Percentiles rank a stretch among this genome's conserved stretches.
phyloP scores from a whole-genome alignment of 2,329 filamentous ascomycete species.

The Cladosporium sp. region DNA sequence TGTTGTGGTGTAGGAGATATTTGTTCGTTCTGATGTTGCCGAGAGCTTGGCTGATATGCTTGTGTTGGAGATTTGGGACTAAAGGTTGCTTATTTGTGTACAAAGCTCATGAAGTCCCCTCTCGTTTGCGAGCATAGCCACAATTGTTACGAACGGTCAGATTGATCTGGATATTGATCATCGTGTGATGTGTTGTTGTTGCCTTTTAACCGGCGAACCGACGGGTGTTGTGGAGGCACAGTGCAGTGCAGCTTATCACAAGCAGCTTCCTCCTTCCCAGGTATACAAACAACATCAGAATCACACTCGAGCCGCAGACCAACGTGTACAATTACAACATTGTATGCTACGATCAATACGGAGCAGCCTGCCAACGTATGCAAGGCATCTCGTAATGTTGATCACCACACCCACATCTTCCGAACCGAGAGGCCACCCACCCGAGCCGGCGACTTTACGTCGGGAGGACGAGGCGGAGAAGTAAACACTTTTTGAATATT shows the following conservation, averaged over 20 bases:
- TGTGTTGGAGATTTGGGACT: not conserved
- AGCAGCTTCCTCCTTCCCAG: not conserved
- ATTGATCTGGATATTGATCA: not conserved
- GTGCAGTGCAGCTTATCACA: no score
- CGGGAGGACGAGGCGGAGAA: no score
- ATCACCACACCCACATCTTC: not conserved
- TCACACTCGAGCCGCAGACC: no score
- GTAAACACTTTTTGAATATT: no score
- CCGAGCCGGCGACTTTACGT: no score
- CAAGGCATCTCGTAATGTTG: no score
- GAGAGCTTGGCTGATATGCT: not conserved
- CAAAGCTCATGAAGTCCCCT: not conserved
- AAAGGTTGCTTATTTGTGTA: not conserved
- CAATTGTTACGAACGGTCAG: not conserved
- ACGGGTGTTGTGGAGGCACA: not conserved
- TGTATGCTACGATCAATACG: no score
- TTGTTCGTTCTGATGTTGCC: not conserved
- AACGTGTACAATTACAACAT: no score
- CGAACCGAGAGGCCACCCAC: no score
- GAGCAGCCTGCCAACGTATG: no score
- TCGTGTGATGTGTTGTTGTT: not conserved
- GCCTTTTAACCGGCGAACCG: not conserved
- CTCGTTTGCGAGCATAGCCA: not conserved
- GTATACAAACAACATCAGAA: no score
- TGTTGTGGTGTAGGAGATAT: not conserved